A percentile compares a stretch with the other conserved stretches of the same genome.
Evolutionary conservation across 805 yeast species (phyloP).

Genomic region (Jamesozyma lodderae): DNA sequence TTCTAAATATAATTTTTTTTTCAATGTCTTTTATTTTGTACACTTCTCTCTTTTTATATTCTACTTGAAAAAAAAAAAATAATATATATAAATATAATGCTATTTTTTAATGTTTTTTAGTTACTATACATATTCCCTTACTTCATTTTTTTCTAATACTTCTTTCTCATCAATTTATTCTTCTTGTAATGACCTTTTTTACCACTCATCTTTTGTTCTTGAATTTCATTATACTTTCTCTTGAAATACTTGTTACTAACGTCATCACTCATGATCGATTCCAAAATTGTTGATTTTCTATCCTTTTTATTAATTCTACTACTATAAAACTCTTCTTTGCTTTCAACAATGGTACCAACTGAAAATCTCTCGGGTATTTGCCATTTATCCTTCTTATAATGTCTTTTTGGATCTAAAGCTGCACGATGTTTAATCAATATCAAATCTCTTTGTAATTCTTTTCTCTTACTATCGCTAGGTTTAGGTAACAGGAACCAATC

Average conservation of each 20-base stretch:
- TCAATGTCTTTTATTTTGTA: neutral
- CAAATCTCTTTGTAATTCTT: slow-evolving; percentile 59
- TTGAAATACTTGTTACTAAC: slow-evolving; percentile 69
- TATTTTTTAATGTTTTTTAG: too few relatives aligned
- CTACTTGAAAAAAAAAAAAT: too few relatives aligned
- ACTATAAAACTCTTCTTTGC: slow-evolving; percentile 63
- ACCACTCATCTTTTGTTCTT: slow-evolving; percentile 51
- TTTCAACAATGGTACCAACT: slow-evolving; percentile 80
- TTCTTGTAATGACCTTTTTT: slow-evolving; percentile 59
- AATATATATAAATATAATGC: neutral
- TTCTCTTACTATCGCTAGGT: slow-evolving; percentile 58
- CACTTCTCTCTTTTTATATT: too few relatives aligned
- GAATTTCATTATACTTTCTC: slow-evolving; percentile 76
- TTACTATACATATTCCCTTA: too few relatives aligned
- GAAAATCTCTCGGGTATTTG: slow-evolving; percentile 71
- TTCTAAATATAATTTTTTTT: too few relatives aligned
- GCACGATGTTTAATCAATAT: slow-evolving; percentile 74
- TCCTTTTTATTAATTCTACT: slow-evolving; percentile 55
- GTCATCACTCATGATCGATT: slow-evolving; percentile 69
- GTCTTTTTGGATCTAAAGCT: slow-evolving; percentile 91
- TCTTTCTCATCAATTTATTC: slow-evolving; percentile 48
- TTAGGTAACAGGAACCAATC: slow-evolving; percentile 82
- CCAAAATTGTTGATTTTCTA: slow-evolving; percentile 70
- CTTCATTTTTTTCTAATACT: slow-evolving; percentile 4
- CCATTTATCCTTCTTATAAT: slow-evolving; percentile 82